These are phyloP conservation scores for Phialophora expanda DNA, from an alignment of 2,329 filamentous ascomycete species.

Conservation along the genomic window DNA sequence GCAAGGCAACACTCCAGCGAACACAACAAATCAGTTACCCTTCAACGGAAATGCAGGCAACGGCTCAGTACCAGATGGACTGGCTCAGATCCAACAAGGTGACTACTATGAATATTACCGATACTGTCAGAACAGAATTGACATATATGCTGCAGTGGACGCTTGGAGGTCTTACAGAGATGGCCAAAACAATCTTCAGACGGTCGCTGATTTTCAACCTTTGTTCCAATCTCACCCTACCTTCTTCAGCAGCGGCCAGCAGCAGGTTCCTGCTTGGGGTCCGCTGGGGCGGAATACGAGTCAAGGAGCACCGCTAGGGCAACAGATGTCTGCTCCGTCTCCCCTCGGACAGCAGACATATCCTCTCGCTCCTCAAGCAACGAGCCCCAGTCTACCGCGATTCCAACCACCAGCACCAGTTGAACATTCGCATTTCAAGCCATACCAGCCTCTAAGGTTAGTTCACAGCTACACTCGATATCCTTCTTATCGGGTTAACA, in stretches of 20 bases:
- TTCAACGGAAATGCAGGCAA: not conserved
- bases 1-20: not conserved
- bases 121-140: constrained; percentile 28
- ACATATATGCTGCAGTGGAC: constrained; percentile 39
- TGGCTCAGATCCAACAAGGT: constrained; percentile 30
- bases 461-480: constrained; percentile 37
- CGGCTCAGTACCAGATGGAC: constrained; percentile 15
- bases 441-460: constrained; percentile 37
- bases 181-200: constrained; percentile 32
- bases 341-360: not conserved
- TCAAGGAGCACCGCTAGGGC: not conserved
- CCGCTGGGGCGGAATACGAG: not conserved
- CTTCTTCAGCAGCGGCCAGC: not conserved
- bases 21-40: not conserved
- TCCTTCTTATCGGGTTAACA: constrained; percentile 40
- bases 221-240: not conserved
- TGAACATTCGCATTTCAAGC: constrained; percentile 13
- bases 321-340: not conserved
- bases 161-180: constrained; percentile 38
- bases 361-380: not conserved
- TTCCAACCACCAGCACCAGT: not conserved
- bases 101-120: constrained; percentile 32
- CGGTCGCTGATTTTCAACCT: constrained; percentile 12
- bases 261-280: not conserved
- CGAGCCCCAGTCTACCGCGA: constrained; percentile 13